phyloP scores from a whole-genome alignment of 352 stramenopile genomes.

The Pythium chondricola region DNA sequence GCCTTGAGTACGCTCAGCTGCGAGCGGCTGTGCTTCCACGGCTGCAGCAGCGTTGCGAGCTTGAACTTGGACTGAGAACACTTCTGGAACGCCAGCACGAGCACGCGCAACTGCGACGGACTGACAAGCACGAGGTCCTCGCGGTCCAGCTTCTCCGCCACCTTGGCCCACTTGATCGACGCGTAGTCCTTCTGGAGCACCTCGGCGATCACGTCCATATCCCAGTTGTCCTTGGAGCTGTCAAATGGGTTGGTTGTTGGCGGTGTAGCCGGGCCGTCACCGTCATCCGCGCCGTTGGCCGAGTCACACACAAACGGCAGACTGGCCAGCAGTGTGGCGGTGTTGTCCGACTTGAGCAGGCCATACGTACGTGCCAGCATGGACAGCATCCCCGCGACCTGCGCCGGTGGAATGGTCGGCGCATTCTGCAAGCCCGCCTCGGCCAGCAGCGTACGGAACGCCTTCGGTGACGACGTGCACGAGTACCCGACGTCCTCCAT shows the following conservation, averaged over 20 bases:
- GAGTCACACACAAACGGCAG: conserved; percentile 74
- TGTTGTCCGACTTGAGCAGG: conserved; percentile 51
- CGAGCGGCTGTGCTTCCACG: conserved; percentile 74
- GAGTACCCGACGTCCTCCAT: conserved; percentile 89
- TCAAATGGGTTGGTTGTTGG: conserved; percentile 22
- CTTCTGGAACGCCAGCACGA: conserved; percentile 75
- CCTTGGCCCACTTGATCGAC: conserved; percentile 84
- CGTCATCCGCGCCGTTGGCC: conserved; percentile 13
- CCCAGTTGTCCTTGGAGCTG: conserved; percentile 53
- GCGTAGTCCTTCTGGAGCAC: conserved; percentile 80
- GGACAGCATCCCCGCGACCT: conserved; percentile 84
- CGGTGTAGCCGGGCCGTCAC: conserved; percentile 17
- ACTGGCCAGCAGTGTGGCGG: conserved; percentile 74
- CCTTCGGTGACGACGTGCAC: conserved; percentile 65
- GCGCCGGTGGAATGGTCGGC: conserved; percentile 73
- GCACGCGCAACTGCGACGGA: conserved; percentile 51
- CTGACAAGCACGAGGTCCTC: conserved; percentile 66
- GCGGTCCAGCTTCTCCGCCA: conserved; percentile 79
- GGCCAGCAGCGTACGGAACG: conserved; percentile 76
- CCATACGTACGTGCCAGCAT: conserved; percentile 85
- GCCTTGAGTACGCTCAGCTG: conserved; percentile 75
- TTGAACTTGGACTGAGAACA: conserved; percentile 81
- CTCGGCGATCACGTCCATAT: conserved; percentile 82
- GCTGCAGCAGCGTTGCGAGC: conserved; percentile 55
- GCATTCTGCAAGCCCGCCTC: conserved; percentile 79